These are phyloP conservation scores for Quercus phellos DNA, from an alignment of 331 rosid genomes.

Conservation along the genomic window DNA sequence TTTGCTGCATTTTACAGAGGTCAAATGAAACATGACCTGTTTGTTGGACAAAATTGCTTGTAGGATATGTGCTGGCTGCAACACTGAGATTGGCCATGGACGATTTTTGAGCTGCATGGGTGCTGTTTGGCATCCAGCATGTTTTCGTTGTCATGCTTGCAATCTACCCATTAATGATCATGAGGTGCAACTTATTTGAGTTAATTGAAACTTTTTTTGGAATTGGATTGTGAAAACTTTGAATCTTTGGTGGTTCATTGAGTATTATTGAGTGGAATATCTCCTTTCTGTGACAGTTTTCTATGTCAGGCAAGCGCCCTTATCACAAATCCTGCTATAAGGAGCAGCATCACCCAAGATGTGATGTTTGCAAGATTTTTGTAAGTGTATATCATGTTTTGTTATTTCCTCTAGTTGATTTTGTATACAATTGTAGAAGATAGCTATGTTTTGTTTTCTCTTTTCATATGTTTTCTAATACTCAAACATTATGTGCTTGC, in stretches of 20 bases:
- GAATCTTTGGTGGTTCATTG: constrained; percentile 2
- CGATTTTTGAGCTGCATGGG: constrained; percentile 57
- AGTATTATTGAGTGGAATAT: constrained; percentile 14
- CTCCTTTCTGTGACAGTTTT: constrained; percentile 47
- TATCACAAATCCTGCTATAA: constrained; percentile 74
- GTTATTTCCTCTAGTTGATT: not conserved
- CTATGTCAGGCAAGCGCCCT: constrained; percentile 58
- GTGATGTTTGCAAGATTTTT: constrained; percentile 74
- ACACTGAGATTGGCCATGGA: constrained; percentile 59
- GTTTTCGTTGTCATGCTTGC: constrained; percentile 68
- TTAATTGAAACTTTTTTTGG: constrained; percentile 10
- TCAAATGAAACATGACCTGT: not conserved
- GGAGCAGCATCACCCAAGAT: constrained; percentile 61
- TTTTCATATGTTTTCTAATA: not conserved
- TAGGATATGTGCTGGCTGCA: constrained; percentile 82
- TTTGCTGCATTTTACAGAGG: not conserved
- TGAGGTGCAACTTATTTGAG: constrained; percentile 43
- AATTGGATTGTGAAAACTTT: not conserved
- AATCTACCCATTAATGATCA: constrained; percentile 63
- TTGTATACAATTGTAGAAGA: too few relatives aligned
- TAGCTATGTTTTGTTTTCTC: too few relatives aligned
- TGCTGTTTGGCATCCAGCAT: constrained; percentile 72
- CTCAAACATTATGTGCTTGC: not conserved
- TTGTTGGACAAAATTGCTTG: constrained; percentile 15
- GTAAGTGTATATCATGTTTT: constrained; percentile 47